Conservation (phyloP, 2,329 filamentous ascomycete genomes). For the Arthrobotrys sinensis region DNA sequence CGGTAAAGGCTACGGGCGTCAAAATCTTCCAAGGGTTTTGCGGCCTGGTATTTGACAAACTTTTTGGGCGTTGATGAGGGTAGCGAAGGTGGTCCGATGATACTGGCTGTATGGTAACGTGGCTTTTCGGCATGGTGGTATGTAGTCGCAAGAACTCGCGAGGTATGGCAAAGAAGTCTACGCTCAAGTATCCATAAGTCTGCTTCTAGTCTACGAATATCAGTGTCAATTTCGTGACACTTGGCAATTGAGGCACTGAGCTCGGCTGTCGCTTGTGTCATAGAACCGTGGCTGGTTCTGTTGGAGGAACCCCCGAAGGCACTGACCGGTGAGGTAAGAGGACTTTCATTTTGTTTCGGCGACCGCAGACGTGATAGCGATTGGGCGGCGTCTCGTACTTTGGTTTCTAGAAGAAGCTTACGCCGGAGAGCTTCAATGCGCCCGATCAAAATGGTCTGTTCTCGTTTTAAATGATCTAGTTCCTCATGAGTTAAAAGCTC, state of each 20-base stretch:
- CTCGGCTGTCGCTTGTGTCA: constrained; percentile 71
- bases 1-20: constrained; percentile 83
- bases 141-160: constrained; percentile 90
- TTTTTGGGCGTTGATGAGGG: constrained; percentile 18
- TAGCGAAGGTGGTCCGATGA: background rate
- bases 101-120: constrained; percentile 19
- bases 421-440: constrained; percentile 86
- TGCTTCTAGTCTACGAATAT: constrained; percentile 85
- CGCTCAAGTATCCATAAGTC: constrained; percentile 81
- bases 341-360: constrained; percentile 69
- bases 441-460: constrained; percentile 79
- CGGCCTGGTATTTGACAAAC: constrained; percentile 17
- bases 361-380: constrained; percentile 87
- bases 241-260: constrained; percentile 81
- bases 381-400: constrained; percentile 92
- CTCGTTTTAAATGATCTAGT: constrained; percentile 91
- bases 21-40: constrained; percentile 71
- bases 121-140: constrained; percentile 73
- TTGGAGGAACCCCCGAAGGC: constrained; percentile 68
- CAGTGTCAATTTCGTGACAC: constrained; percentile 86
- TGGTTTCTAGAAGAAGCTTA: constrained; percentile 89
- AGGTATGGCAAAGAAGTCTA: constrained; percentile 87
- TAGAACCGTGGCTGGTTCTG: background rate
- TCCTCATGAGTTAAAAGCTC: constrained; percentile 92
- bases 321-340: constrained; percentile 7